phyloP scores from a whole-genome alignment of 2,329 filamentous ascomycete species.

The Aspergillus sergii region DNA sequence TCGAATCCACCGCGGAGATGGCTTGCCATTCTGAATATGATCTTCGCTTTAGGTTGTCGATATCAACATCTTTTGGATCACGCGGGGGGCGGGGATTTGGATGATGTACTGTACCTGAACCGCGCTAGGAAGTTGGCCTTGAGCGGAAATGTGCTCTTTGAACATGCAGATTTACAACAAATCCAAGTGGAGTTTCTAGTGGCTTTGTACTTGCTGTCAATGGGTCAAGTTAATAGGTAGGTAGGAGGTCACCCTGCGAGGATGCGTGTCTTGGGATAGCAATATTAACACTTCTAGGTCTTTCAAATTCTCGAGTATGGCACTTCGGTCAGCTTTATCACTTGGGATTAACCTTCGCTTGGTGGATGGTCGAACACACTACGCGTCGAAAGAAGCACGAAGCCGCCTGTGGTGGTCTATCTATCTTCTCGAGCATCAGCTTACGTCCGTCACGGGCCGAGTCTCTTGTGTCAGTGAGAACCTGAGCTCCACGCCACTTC shows the following conservation, averaged over 20 bases:
- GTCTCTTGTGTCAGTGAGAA: conserved; percentile 41
- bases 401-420: conserved; percentile 49
- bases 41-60: conserved; percentile 49
- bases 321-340: conserved; percentile 42
- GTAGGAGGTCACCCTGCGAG: background rate
- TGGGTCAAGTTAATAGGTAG: conserved; percentile 47
- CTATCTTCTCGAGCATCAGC: conserved; percentile 42
- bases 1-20: conserved; percentile 36
- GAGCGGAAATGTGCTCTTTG: conserved; percentile 39
- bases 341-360: conserved; percentile 47
- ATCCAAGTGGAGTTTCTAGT: conserved; percentile 45
- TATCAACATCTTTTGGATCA: conserved; percentile 39
- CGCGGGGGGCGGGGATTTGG: conserved; percentile 23
- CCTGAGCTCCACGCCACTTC: conserved; percentile 41
- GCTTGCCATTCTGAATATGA: conserved; percentile 49
- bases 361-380: conserved; percentile 36
- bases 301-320: conserved; percentile 44
- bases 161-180: conserved; percentile 46
- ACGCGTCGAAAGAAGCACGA: conserved; percentile 44
- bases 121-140: conserved; percentile 42
- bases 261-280: background rate
- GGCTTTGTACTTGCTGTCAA: conserved; percentile 42
- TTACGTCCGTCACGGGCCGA: conserved; percentile 47
- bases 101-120: conserved; percentile 45
- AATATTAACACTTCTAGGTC: conserved; percentile 28